A percentile compares a stretch with the other conserved stretches of the same genome.
phyloP scores from a whole-genome alignment of 352 stramenopile species.

The Phytophthora agathidicida region DNA sequence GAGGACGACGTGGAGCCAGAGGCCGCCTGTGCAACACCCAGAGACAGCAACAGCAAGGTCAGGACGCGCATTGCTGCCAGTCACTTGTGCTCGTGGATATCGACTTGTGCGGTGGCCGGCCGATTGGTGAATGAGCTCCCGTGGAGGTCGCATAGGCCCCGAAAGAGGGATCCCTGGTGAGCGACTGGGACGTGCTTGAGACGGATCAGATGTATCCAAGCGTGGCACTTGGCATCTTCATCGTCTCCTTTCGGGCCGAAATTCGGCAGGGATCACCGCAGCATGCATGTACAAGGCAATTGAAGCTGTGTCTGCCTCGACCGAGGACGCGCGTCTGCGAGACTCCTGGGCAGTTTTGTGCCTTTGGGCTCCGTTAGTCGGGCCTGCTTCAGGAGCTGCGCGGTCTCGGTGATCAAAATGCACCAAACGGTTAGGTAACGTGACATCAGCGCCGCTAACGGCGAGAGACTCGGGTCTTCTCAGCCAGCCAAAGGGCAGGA shows the following conservation, averaged over 20 bases:
- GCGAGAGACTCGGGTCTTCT: not conserved
- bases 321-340: conserved; percentile 3
- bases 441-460: not conserved
- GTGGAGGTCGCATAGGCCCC: conserved; percentile 10
- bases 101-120: not conserved
- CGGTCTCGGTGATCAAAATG: conserved; percentile 23
- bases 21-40: conserved; percentile 10
- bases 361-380: conserved; percentile 17
- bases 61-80: conserved; percentile 11
- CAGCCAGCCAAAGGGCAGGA: not conserved
- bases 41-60: conserved; percentile 26
- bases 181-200: conserved; percentile 4
- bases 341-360: not conserved
- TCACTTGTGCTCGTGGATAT: not conserved
- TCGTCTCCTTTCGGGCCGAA: too few relatives aligned
- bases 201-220: conserved; percentile 32
- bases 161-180: not conserved
- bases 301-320: not conserved
- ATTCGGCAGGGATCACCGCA: too few relatives aligned
- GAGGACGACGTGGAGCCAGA: conserved; percentile 19
- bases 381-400: conserved; percentile 20
- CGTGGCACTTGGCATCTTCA: conserved; percentile 14
- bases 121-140: conserved; percentile 15
- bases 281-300: too few relatives aligned
- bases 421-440: conserved; percentile 18